Evolutionary conservation across 768 basidiomycete genomes (phyloP).

Genomic region (Boletus insuetus): DNA sequence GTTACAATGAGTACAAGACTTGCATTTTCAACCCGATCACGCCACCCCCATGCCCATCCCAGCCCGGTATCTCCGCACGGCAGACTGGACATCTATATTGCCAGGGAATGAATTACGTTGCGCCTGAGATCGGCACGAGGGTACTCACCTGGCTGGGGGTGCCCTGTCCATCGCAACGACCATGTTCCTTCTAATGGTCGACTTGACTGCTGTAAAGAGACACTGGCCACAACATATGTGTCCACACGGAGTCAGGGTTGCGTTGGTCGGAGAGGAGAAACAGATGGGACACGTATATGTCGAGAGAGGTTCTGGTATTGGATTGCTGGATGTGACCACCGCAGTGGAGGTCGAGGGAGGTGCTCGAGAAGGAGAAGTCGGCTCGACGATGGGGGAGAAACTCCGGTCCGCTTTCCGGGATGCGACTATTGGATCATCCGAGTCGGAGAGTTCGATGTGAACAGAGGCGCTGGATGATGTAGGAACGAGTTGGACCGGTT

Average conservation of each 20-base stretch:
- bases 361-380: background rate
- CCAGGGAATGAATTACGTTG: background rate
- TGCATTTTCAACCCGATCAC: constrained; percentile 57
- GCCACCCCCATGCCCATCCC: constrained; percentile 70
- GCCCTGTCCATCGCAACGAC: constrained; percentile 29
- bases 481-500: background rate
- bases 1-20: constrained; percentile 26
- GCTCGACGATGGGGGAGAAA: background rate
- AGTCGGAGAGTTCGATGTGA: constrained; percentile 6
- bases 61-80: constrained; percentile 60
- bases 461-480: background rate
- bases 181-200: constrained; percentile 51
- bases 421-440: background rate
- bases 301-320: constrained; percentile 39
- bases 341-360: background rate
- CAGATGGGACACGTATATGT: constrained; percentile 80
- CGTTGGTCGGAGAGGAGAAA: constrained; percentile 70
- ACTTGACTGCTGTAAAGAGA: constrained; percentile 69
- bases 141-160: constrained; percentile 39
- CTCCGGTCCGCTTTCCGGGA: background rate
- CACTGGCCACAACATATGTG: constrained; percentile 78
- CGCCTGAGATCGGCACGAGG: background rate
- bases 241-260: constrained; percentile 77
- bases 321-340: background rate
- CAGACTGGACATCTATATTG: constrained; percentile 63